These are phyloP conservation scores for Pseudonitzschia multiseries DNA, from an alignment of 108 stramenopile species.

Conservation along the genomic window DNA sequence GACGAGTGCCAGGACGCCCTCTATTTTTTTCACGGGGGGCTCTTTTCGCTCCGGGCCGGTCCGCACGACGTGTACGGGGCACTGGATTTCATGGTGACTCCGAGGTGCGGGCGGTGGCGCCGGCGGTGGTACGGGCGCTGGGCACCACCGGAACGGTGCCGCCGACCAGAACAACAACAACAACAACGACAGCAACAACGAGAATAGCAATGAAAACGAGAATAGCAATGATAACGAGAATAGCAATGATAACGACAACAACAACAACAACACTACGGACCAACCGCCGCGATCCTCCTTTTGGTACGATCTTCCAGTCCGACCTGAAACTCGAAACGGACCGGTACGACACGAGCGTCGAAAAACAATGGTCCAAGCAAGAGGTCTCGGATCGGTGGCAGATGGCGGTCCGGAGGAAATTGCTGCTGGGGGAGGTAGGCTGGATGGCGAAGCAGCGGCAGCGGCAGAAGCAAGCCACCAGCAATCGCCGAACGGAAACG, in stretches of 20 bases:
- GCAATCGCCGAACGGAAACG: constrained; percentile 28
- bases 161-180: neutral
- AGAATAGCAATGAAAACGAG: neutral
- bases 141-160: no score
- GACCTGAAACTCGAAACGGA: constrained; percentile 67
- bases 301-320: constrained; percentile 74
- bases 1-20: constrained; percentile 89
- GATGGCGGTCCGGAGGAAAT: constrained; percentile 74
- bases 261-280: neutral
- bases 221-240: neutral
- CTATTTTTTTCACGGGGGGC: constrained; percentile 81
- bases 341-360: constrained; percentile 58
- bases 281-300: neutral
- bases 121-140: no score
- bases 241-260: neutral
- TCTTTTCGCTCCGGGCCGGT: constrained; percentile 58
- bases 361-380: constrained; percentile 46
- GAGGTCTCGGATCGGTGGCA: constrained; percentile 66
- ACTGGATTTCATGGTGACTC: constrained; percentile 47
- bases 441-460: constrained; percentile 29
- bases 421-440: constrained; percentile 79
- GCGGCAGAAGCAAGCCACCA: constrained; percentile 32
- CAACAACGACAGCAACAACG: neutral
- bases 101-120: no score
- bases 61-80: constrained; percentile 82